These are phyloP conservation scores for Penicillium sp. DNA, from an alignment of 2,329 filamentous ascomycete species.

Conservation along the genomic window DNA sequence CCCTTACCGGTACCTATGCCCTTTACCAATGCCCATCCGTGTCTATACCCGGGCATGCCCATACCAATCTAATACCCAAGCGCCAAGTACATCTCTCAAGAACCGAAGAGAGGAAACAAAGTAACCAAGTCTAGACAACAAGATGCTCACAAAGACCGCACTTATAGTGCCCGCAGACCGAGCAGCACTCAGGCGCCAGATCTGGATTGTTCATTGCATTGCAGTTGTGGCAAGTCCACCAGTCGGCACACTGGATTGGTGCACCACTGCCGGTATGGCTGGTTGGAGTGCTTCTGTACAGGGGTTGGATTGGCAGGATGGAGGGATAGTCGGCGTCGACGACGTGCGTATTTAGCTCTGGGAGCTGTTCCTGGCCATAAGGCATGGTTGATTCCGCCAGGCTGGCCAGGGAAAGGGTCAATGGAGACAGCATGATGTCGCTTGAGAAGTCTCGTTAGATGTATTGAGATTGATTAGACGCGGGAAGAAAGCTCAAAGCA, in stretches of 20 bases:
- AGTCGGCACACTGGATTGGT: constrained; percentile 5
- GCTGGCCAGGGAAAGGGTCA: not conserved
- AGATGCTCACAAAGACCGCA: not conserved
- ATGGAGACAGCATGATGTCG: not conserved
- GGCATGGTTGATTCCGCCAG: not conserved
- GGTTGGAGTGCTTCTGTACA: not conserved
- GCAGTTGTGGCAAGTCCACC: constrained; percentile 31
- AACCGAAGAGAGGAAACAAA: not conserved
- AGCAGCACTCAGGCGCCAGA: constrained; percentile 19
- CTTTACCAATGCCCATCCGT: not conserved
- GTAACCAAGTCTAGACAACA: not conserved
- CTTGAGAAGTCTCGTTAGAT: not conserved
- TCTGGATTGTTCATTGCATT: constrained; percentile 19
- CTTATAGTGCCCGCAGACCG: constrained; percentile 21
- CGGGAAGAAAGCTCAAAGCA: not conserved
- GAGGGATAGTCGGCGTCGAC: not conserved
- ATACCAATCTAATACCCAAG: not conserved
- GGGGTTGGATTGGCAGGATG: not conserved
- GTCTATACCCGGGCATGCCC: not conserved
- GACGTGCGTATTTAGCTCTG: too few relatives aligned
- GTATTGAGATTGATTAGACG: too few relatives aligned
- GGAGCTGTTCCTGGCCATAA: too few relatives aligned
- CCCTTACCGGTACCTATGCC: not conserved
- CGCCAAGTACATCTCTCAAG: not conserved
- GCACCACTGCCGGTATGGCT: not conserved